Base-by-base conservation (phyloP, 2,329 filamentous ascomycete genomes). In the Paecilomyces dactylethromorphus region DNA sequence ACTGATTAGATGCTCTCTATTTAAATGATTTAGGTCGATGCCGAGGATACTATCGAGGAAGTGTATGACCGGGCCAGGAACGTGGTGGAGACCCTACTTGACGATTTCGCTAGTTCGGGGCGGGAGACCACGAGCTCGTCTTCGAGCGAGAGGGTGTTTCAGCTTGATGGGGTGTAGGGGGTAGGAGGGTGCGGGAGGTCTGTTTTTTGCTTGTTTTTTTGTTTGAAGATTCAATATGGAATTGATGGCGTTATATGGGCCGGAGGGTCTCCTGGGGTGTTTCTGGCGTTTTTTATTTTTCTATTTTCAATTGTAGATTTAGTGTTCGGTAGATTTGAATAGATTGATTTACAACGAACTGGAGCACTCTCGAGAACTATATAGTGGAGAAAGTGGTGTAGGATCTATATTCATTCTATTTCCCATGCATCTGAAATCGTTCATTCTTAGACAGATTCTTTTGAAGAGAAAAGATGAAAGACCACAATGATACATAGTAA, bases 391-490 rank as follows among this genome's bases (percentile, higher is more conserved):
- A 45, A 21, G 39, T n/a, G 39, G 13, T 15, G 13, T 39, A 39
- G 35, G 13, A 15, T 12, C 13, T n/a, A 39, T 39, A n/a, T n/a
- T 39, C 35, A 18, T 21, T 45, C 39, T 45, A 18, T 18, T 18
- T n/a, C n/a, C 39, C 7, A 45, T 18, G 10, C 7, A 18, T 7
- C 10, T 10, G 15, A 7, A 8, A 45, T 26, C 6, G 10, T 52
- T 52, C 13, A 24, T 56, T 49, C 22, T 56, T 50, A 39, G 22
- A 55, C 15, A 55, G 33, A 32, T 26, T 56, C 55, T 56, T 45
- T n/a, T 15, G n/a, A 12, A 57, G 7, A 57, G 56, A 55, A 54
- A 56, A 60, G 59, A 24, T 24, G 21, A 52, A 52, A 52, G 13
- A 18, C 49, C 13, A 22, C 10, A 15, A 24, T 26, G 24, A 22